Conservation (phyloP, 163 green algal species). For the Volvox carteri region DNA sequence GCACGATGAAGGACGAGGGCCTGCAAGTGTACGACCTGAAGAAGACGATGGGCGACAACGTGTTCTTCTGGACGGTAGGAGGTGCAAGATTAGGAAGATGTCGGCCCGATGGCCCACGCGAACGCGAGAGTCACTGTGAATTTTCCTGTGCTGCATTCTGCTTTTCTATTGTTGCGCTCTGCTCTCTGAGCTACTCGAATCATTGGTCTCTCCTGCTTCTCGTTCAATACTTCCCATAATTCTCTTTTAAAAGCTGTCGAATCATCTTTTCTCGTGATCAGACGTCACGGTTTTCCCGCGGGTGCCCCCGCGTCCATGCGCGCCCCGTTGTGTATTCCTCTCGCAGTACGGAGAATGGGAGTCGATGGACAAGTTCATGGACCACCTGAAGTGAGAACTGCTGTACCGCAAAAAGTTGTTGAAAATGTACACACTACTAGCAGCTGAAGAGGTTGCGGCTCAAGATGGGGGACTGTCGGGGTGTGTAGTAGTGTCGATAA, state of each 20-base stretch:
- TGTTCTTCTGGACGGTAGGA: conserved; percentile 32
- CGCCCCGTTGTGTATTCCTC: background rate
- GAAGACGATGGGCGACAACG: conserved; percentile 46
- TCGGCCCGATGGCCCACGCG: background rate
- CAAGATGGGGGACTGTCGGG: background rate
- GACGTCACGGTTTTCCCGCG: too few species aligned
- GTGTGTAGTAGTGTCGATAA: background rate
- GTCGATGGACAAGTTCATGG: conserved; percentile 22
- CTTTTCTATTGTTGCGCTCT: background rate
- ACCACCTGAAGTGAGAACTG: conserved; percentile 41
- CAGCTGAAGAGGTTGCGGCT: too few species aligned
- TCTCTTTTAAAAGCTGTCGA: background rate
- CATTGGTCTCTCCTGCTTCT: background rate
- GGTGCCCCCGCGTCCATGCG: too few species aligned
- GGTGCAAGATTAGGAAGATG: background rate
- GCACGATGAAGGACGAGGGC: background rate
- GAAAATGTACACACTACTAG: too few species aligned
- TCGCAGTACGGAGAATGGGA: conserved; percentile 46
- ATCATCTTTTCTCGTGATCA: too few species aligned
- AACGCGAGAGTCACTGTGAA: background rate
- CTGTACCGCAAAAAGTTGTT: too few species aligned
- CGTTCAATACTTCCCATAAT: background rate
- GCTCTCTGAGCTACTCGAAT: background rate
- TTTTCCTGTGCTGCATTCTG: background rate
- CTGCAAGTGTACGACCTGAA: conserved; percentile 14